phyloP scores from a whole-genome alignment of 2,329 filamentous ascomycete genomes.

The Aspergillus carbonarius region DNA sequence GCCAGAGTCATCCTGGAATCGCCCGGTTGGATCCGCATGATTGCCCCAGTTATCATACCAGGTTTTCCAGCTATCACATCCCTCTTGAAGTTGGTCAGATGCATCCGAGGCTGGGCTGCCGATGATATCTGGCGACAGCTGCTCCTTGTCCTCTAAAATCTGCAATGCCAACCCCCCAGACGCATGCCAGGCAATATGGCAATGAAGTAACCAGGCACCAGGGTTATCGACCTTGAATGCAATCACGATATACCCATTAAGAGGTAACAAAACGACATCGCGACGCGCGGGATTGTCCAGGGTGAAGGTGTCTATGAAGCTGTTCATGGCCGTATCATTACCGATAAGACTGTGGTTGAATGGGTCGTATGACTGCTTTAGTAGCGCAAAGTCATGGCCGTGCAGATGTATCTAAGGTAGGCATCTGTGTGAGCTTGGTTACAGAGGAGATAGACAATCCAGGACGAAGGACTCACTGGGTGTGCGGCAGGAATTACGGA shows the following conservation, averaged over 20 bases:
- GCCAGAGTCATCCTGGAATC: neutral
- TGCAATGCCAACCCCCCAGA: neutral
- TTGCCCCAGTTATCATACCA: neutral
- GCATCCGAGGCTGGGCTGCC: neutral
- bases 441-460: too few species aligned
- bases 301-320: neutral
- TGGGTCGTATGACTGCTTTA: neutral
- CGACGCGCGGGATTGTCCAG: conserved; percentile 3
- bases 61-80: neutral
- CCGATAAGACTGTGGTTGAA: neutral
- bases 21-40: neutral
- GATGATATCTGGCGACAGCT: neutral
- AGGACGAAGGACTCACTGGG: neutral
- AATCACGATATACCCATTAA: neutral
- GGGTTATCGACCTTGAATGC: conserved; percentile 10
- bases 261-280: neutral
- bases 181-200: conserved; percentile 7
- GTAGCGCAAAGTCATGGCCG: neutral
- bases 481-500: neutral
- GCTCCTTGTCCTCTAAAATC: neutral
- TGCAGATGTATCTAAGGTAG: neutral
- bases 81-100: neutral
- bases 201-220: conserved; percentile 7
- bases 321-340: neutral
- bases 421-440: neutral